phyloP scores from a whole-genome alignment of 2,329 filamentous ascomycete species.

The Hypoxylon sp. region DNA sequence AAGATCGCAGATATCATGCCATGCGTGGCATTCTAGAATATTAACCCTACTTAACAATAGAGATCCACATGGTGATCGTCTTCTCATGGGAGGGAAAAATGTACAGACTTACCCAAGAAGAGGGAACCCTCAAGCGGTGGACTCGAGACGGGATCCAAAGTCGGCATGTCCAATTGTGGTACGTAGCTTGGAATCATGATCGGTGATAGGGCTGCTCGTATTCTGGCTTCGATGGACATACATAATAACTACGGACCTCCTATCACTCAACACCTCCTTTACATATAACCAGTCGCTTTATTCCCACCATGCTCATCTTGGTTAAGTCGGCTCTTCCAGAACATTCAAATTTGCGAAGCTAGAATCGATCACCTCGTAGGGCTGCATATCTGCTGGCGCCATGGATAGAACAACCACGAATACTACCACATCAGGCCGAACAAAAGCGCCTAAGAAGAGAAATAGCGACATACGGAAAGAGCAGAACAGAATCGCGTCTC shows the following conservation, averaged over 20 bases:
- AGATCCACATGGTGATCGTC: constrained; percentile 25
- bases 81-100: constrained; percentile 12
- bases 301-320: constrained; percentile 18
- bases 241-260: constrained; percentile 22
- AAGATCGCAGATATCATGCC: constrained; percentile 8
- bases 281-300: constrained; percentile 32
- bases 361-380: constrained; percentile 14
- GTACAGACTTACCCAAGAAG: constrained; percentile 22
- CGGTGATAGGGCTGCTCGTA: constrained; percentile 36
- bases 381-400: constrained; percentile 19
- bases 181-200: constrained; percentile 11
- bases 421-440: constrained; percentile 26
- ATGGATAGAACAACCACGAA: constrained; percentile 40
- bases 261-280: constrained; percentile 22
- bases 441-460: constrained; percentile 39
- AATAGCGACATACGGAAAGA: constrained; percentile 46
- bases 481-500: constrained; percentile 45
- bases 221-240: constrained; percentile 12
- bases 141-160: constrained; percentile 20
- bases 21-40: constrained; percentile 18
- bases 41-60: constrained; percentile 25
- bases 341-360: constrained; percentile 9
- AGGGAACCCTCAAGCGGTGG: constrained; percentile 21
- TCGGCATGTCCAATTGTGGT: constrained; percentile 14
- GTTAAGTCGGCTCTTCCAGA: constrained; percentile 9